Conservation (phyloP, 345 rosid genomes). For the Laguncularia racemosa region DNA sequence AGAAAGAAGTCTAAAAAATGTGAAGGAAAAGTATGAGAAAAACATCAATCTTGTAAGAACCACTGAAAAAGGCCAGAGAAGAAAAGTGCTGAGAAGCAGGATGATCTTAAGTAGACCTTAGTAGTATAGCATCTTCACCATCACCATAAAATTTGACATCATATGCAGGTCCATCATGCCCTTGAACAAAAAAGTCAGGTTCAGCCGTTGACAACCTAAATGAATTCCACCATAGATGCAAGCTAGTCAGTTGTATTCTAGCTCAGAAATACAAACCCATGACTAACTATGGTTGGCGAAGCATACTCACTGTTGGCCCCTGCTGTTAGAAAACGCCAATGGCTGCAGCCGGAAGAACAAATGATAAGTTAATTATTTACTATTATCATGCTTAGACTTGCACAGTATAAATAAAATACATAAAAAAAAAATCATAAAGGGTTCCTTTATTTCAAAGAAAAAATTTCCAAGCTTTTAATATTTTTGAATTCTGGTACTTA, state of each 20-base stretch:
- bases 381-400: no score
- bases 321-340: conserved; percentile 20
- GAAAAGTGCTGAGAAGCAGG: neutral
- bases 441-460: no score
- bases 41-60: neutral
- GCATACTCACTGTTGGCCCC: conserved; percentile 37
- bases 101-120: conserved; percentile 42
- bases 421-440: no score
- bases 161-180: conserved; percentile 86
- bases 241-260: neutral
- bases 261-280: neutral
- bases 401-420: no score
- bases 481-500: no score
- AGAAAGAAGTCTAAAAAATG: no score
- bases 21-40: no score
- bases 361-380: neutral
- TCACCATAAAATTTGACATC: conserved; percentile 84
- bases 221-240: conserved; percentile 1
- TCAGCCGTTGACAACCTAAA: conserved; percentile 39
- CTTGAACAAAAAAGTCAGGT: conserved; percentile 55
- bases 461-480: no score
- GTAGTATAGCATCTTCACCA: conserved; percentile 54
- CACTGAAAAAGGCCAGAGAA: neutral
- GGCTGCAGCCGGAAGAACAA: conserved; percentile 24
- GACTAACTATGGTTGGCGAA: neutral